These are phyloP conservation scores for Talaromyces islandicus DNA, from an alignment of 2,329 filamentous ascomycete genomes.

Conservation along the genomic window DNA sequence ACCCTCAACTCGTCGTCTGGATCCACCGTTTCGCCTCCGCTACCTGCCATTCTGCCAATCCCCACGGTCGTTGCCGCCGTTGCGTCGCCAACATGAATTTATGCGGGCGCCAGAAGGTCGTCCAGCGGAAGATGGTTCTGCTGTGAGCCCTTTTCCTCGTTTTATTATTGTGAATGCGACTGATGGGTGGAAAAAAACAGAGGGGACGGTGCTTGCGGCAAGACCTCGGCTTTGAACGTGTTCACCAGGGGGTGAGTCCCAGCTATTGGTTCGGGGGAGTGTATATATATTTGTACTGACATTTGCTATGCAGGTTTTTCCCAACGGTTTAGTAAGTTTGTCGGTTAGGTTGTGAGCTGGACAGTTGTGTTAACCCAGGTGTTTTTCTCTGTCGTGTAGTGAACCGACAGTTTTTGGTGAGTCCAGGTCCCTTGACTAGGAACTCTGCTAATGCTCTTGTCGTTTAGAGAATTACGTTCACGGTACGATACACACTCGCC, in stretches of 20 bases:
- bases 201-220: constrained; percentile 92
- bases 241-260: constrained; percentile 84
- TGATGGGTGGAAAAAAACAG: constrained; percentile 40
- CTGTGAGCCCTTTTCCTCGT: constrained; percentile 48
- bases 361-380: constrained; percentile 17
- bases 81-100: constrained; percentile 40
- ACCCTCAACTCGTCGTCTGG: background rate
- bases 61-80: background rate
- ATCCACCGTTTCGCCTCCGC: background rate
- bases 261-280: constrained; percentile 3
- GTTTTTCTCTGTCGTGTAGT: constrained; percentile 31
- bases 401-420: constrained; percentile 87
- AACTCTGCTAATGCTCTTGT: constrained; percentile 14
- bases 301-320: constrained; percentile 63
- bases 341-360: background rate
- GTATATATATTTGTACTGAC: constrained; percentile 18
- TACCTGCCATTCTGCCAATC: background rate
- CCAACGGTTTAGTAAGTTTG: constrained; percentile 75
- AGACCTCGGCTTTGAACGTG: constrained; percentile 94
- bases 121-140: constrained; percentile 93
- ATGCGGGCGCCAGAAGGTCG: constrained; percentile 72
- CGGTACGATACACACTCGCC: background rate
- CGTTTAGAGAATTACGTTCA: constrained; percentile 8
- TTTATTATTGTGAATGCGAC: background rate
- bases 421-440: constrained; percentile 13